Base-by-base conservation (phyloP, 164 flowering plant species). In the Nelumbo lutea region DNA sequence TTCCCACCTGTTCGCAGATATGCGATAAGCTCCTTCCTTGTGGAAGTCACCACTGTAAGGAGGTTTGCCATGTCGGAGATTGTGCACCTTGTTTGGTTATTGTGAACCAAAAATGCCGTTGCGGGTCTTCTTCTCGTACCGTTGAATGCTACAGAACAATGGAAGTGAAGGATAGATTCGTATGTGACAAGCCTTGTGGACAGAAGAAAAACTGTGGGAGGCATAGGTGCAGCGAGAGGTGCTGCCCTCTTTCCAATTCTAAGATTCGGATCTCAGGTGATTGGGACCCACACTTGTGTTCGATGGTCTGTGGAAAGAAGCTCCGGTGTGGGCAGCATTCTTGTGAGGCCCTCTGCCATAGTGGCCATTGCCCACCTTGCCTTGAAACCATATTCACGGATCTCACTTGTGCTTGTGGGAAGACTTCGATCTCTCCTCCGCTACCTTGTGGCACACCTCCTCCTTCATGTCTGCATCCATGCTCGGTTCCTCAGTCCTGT, bases 361-460 rank as follows among this genome's bases (percentile, higher is more conserved):
- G 89, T 72, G 99, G 99, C 41, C 91, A 95, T 69, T 95, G 98
- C 73, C 95, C 96, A 73, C 97, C 98, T 27, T 95, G 99, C 76
- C 84, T 87, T 27, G 97, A 90, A 68, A 92, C 96, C 42, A 92
- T 95, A 44, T 95, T 95, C 71, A 84, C 86, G 38, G 99, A 95
- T 71, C 72, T 95, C 71, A 85, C 87, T 0, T 95, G 98, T 84
- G 96, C 98, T 10, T 95, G 99, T 79, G 96, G 97, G 65, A 86
- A 80, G 72, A 88, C 96, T 46, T 90, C 97, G 9, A 87, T 95
- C 40, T 91, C 98, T 57, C 99, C 99, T 45, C 99, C 98, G 5
- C 78, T 82, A 67, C 96, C 98, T 15, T 95, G 99, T 77, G 99
- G 99, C 6, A 95, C 99, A 6, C 90, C 94, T 14, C 81, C 83